A percentile compares a stretch with the other conserved stretches of the same genome.
phyloP scores from a whole-genome alignment of 1,284 basidiomycete genomes.

The Moesziomyces sp. region DNA sequence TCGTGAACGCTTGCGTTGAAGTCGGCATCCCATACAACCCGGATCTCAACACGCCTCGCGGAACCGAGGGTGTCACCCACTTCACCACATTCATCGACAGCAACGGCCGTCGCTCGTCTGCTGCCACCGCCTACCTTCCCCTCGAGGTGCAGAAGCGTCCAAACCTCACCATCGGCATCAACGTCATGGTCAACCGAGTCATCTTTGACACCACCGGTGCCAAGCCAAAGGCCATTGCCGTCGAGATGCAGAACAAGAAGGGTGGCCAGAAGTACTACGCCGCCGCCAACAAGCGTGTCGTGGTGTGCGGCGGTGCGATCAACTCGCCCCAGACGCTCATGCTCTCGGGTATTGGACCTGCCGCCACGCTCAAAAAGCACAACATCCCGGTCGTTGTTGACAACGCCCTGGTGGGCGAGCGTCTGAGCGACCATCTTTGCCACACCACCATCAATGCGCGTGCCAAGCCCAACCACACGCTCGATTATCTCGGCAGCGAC shows the following conservation, averaged over 20 bases:
- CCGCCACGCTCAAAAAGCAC: conserved; percentile 36
- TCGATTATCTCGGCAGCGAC: conserved; percentile 44
- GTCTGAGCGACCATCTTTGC: conserved; percentile 61
- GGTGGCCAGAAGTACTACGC: conserved; percentile 44
- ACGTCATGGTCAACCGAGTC: conserved; percentile 50
- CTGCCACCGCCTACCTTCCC: conserved; percentile 55
- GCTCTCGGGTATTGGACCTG: conserved; percentile 75
- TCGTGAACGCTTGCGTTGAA: conserved; percentile 47
- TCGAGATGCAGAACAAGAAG: conserved; percentile 48
- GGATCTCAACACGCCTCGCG: conserved; percentile 51
- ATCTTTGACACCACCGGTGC: conserved; percentile 46
- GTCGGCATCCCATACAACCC: conserved; percentile 49
- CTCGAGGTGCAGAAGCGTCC: conserved; percentile 45
- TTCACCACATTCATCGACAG: conserved; percentile 58
- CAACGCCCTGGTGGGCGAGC: conserved; percentile 51
- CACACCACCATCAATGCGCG: conserved; percentile 23
- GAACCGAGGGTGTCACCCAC: conserved; percentile 47
- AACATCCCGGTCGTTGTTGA: conserved; percentile 45
- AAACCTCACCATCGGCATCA: conserved; percentile 55
- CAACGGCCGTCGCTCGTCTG: conserved; percentile 48
- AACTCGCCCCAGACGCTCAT: conserved; percentile 75
- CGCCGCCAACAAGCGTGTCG: conserved; percentile 69
- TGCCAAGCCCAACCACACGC: conserved; percentile 39
- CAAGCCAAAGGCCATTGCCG: conserved; percentile 50
- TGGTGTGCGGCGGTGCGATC: conserved; percentile 69